These are phyloP conservation scores for Hyaloscypha finlandica DNA, from an alignment of 495 filamentous ascomycete species.

Conservation along the genomic window DNA sequence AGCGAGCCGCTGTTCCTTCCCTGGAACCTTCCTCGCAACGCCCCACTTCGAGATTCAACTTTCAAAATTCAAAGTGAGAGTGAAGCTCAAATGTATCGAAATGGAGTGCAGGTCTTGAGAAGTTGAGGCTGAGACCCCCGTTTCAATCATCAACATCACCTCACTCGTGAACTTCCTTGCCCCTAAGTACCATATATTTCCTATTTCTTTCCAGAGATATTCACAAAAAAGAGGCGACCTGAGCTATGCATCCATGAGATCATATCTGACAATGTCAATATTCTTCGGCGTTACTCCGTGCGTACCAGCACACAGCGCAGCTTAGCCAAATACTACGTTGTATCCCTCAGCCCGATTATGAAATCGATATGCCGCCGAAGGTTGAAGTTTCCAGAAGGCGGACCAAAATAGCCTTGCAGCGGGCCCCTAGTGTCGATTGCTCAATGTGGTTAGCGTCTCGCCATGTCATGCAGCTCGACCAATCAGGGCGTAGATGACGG, in stretches of 20 bases:
- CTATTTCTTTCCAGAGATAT: background rate
- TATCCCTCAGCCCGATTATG: constrained; percentile 2
- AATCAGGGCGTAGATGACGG: background rate
- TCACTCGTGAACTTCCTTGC: background rate
- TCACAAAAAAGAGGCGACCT: background rate
- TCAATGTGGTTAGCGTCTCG: background rate
- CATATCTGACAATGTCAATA: constrained; percentile 12
- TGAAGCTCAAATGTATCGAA: background rate
- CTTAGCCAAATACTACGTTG: constrained; percentile 19
- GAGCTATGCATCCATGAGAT: background rate
- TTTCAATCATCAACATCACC: background rate
- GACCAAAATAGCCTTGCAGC: background rate
- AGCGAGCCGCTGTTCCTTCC: background rate
- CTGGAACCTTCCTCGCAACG: no score
- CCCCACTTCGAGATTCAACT: background rate
- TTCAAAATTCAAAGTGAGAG: background rate
- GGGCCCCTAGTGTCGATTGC: background rate
- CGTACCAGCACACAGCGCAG: background rate
- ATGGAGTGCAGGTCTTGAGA: background rate
- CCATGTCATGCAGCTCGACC: background rate
- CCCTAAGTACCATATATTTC: background rate
- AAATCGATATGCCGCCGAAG: background rate
- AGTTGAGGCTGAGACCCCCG: background rate
- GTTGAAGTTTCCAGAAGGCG: background rate
- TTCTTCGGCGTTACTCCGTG: constrained; percentile 7